Evolutionary conservation across 352 stramenopile species (phyloP), one percentile per base, ranked within the genome.

Genomic region (Proteromonas lacertae): DNA sequence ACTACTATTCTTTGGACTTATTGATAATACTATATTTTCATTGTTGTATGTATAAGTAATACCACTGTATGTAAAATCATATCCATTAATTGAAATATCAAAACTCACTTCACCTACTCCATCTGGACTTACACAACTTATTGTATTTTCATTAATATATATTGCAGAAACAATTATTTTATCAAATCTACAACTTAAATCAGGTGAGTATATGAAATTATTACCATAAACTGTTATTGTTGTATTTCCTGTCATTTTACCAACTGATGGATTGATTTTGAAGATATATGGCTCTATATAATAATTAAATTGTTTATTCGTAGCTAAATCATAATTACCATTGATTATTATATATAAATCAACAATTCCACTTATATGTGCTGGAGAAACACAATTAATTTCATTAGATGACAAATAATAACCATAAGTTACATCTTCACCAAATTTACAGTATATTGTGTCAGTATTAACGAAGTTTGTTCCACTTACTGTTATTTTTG

Each of bases 1-100:
- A n/a, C n/a, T n/a, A n/a, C n/a, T n/a, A n/a, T n/a, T n/a, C n/a
- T n/a, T n/a, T n/a, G n/a, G n/a, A n/a, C n/a, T n/a, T n/a, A n/a
- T n/a, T n/a, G n/a, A n/a, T n/a, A n/a, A n/a, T n/a, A 90, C 53
- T 30, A 52, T 46, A 10, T 72, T 57, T 36, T 90, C 75, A 14
- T 68, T 38, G 24, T 81, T 70, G 47, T 90, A 92, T n/a, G 91
- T 44, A 36, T 77, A 93, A 21, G 66, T 66, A 13, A 84, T 58
- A 0, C 74, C 74, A 23, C 48, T 73, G 32, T 72, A 48, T 7
- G 75, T 82, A 38, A 78, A 94, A 40, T 93, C 78, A 44, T 90
- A 69, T 9, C 67, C 66, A 45, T 94, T 93, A 43, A 83, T 90
- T n/a, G 66, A 83, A 0, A 91, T 61, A 40, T 93, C 78, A 1